Percentiles rank a stretch among this genome's conserved stretches.
Evolutionary conservation across 75 land plant genomes (phyloP).

Genomic region (Ceratopteris richardii): DNA sequence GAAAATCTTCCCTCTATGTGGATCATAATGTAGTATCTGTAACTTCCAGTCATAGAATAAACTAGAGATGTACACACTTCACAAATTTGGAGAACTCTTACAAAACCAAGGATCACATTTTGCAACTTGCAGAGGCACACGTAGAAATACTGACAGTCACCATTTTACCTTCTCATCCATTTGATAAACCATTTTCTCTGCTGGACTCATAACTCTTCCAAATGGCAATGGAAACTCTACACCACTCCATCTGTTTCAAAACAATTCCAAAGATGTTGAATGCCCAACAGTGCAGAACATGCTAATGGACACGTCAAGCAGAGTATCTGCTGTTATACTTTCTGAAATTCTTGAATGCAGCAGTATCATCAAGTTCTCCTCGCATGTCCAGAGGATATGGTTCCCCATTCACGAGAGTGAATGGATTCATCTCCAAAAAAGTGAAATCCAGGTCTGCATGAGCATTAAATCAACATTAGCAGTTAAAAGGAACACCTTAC

Average conservation of each 20-base stretch:
- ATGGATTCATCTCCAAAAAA: slow-evolving; percentile 94
- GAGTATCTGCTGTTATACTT: slow-evolving; percentile 35
- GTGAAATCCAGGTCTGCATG: slow-evolving; percentile 86
- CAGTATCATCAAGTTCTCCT: slow-evolving; percentile 96
- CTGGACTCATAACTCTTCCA: slow-evolving; percentile 84
- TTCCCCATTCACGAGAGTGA: slow-evolving; percentile 77
- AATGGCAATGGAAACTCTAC: slow-evolving; percentile 92
- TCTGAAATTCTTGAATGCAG: slow-evolving; percentile 89
- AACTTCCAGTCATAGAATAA: slow-evolving; percentile 82
- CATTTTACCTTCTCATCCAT: slow-evolving; percentile 84
- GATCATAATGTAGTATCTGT: too few relatives aligned
- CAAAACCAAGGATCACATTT: not conserved
- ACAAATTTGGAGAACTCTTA: slow-evolving; percentile 29
- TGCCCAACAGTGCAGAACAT: not conserved
- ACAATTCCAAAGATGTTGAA: not conserved
- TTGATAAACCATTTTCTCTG: slow-evolving; percentile 61
- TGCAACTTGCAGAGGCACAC: too few relatives aligned
- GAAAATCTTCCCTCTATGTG: too few relatives aligned
- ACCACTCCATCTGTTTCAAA: slow-evolving; percentile 59
- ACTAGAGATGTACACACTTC: slow-evolving; percentile 76
- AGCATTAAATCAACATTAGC: not conserved
- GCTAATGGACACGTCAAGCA: not conserved
- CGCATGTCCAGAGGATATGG: slow-evolving; percentile 97
- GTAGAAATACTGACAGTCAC: slow-evolving; percentile 9
- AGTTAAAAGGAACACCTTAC: not conserved